Evolutionary conservation across 2,329 filamentous ascomycete species (phyloP), one percentile per base, ranked within the genome.

Genomic region (Colletotrichum zoysiae): DNA sequence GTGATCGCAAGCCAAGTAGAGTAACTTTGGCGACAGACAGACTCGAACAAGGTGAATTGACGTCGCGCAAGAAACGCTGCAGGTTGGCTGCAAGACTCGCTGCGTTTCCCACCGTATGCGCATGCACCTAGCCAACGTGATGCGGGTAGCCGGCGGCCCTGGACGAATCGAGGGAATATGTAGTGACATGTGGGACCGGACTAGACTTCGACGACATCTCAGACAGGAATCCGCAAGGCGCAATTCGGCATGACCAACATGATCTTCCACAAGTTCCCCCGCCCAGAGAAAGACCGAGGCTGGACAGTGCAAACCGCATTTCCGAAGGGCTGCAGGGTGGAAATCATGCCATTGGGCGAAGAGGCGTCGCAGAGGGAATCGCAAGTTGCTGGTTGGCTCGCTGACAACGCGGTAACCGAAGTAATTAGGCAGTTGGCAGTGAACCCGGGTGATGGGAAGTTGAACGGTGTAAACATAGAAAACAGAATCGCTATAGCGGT

Each of bases 391-490:
- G n/a, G 59, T 33, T 55, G n/a, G 35, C 48, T 30, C 12, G 35
- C 48, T 56, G 50, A 38, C 42, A 57, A 35, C 30, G 35, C 44
- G 35, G 55, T 42, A 38, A 30, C 16, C 35, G 16, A 67, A 11
- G n/a, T 50, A 33, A 26, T 42, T 20, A 40, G 60, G 38, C 46
- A n/a, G 42, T 35, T 51, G 48, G 38, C 35, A 33, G 56, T 20
- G 46, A 35, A 12, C 20, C 51, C 40, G 48, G 14, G 30, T 33
- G 44, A 53, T n/a, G 20, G 44, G 14, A 51, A 51, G 64, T 26
- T 58, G 58, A 35, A 48, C 33, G 57, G 53, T 53, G 61, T 65
- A 62, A 69, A 62, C 59, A 69, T 50, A 69, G 35, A 40, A 63
- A 65, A 65, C 44, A 46, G 6, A 51, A 50, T 57, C 70, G 65